Conservation (phyloP, 2,329 filamentous ascomycete species). For the Leptoxyphium fumago region DNA sequence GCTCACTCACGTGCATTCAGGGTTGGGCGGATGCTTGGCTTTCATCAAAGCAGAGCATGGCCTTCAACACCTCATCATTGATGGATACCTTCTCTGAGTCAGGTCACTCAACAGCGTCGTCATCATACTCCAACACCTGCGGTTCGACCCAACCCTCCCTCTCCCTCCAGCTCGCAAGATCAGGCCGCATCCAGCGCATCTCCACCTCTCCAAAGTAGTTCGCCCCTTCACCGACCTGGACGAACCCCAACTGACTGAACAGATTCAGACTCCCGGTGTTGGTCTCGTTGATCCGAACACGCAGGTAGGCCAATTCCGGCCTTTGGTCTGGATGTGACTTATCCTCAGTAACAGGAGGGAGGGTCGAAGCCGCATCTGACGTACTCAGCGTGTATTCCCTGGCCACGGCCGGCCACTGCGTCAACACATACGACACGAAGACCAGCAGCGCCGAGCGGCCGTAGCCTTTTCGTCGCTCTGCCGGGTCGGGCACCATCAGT, state of each 20-base stretch:
- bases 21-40: no score
- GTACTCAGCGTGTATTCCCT: slow-evolving; percentile 32
- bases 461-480: slow-evolving; percentile 45
- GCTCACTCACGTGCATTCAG: no score
- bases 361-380: neutral
- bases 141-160: slow-evolving; percentile 8
- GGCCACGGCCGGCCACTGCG: slow-evolving; percentile 40
- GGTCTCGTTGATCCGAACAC: slow-evolving; percentile 45
- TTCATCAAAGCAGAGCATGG: no score
- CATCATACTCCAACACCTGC: slow-evolving; percentile 3
- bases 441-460: slow-evolving; percentile 50
- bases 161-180: slow-evolving; percentile 4
- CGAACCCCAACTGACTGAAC: slow-evolving; percentile 47
- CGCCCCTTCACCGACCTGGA: slow-evolving; percentile 30
- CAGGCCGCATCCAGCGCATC: slow-evolving; percentile 26
- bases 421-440: slow-evolving; percentile 54
- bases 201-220: slow-evolving; percentile 60
- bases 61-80: no score
- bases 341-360: neutral
- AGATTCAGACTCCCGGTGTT: slow-evolving; percentile 44
- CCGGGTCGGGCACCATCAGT: slow-evolving; percentile 61
- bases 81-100: no score
- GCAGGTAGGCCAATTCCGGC: slow-evolving; percentile 30
- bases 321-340: slow-evolving; percentile 2
- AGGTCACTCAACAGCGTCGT: slow-evolving; percentile 2